Percentiles rank a stretch among this genome's conserved stretches.
Conservation (phyloP, 2,329 filamentous ascomycete species). For the Botrytis hyacinthi region DNA sequence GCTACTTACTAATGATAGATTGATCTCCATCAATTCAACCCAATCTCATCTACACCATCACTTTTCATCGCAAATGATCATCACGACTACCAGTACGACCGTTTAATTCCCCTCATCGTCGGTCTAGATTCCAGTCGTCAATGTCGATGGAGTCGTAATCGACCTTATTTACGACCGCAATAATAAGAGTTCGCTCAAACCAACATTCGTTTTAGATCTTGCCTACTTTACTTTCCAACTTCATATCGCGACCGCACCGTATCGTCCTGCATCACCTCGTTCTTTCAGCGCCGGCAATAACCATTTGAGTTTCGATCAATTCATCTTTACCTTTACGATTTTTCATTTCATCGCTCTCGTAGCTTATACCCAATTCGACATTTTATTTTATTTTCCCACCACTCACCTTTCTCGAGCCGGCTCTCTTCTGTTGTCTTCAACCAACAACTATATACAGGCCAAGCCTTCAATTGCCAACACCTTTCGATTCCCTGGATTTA, state of each 20-base stretch:
- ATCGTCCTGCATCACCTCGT: not conserved
- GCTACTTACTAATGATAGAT: not conserved
- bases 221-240: constrained; percentile 4
- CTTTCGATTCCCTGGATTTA: too few relatives aligned
- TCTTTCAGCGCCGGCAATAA: not conserved
- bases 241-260: not conserved
- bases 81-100: constrained; percentile 9
- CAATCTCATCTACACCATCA: constrained; percentile 1
- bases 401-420: constrained; percentile 6
- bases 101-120: not conserved
- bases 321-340: not conserved
- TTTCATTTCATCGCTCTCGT: not conserved
- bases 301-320: not conserved
- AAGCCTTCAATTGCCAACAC: constrained; percentile 10
- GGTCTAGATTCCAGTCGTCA: constrained; percentile 13
- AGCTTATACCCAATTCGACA: constrained; percentile 6
- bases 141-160: constrained; percentile 16
- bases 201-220: constrained; percentile 31
- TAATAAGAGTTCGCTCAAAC: constrained; percentile 30
- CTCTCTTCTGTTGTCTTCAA: not conserved
- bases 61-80: constrained; percentile 10
- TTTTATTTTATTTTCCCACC: not conserved
- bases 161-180: not conserved
- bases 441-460: not conserved
- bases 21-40: constrained; percentile 12